These are phyloP conservation scores for Mimosa bimucronata DNA, from an alignment of 306 rosid species.

Conservation along the genomic window DNA sequence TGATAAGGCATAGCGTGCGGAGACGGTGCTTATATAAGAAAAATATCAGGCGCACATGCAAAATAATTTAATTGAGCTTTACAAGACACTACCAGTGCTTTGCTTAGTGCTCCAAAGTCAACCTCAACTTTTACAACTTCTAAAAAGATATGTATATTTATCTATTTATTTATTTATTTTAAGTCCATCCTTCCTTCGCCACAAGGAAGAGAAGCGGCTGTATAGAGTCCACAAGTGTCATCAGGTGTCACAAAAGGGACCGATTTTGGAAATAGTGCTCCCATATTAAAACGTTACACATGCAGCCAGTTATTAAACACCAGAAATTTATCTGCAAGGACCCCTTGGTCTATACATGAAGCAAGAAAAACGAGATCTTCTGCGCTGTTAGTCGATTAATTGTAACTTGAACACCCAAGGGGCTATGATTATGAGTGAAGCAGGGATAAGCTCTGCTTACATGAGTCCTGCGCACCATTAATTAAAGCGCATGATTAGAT, in stretches of 20 bases:
- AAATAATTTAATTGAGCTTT: not conserved
- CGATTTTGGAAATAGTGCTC: not conserved
- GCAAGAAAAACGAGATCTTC: not conserved
- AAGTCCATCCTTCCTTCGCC: not conserved
- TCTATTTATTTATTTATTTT: not conserved
- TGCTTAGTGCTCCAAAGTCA: slow-evolving; percentile 25
- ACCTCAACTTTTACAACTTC: slow-evolving; percentile 3
- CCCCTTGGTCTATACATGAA: too few relatives aligned
- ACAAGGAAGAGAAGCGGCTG: not conserved
- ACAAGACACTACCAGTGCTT: not conserved
- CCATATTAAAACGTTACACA: not conserved
- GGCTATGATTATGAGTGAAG: not conserved
- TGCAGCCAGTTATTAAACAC: not conserved
- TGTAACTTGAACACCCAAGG: not conserved
- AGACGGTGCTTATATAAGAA: slow-evolving; percentile 23
- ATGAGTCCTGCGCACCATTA: not conserved
- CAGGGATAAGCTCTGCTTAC: not conserved
- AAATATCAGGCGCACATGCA: not conserved
- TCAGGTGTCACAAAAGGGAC: not conserved
- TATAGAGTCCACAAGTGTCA: not conserved
- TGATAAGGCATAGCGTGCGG: slow-evolving; percentile 2
- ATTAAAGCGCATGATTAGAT: not conserved
- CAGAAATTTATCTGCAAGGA: not conserved
- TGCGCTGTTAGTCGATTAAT: not conserved
- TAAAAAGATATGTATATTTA: not conserved